phyloP scores from a whole-genome alignment of 73 alveolate species.

The Tetrahymena thermophila region DNA sequence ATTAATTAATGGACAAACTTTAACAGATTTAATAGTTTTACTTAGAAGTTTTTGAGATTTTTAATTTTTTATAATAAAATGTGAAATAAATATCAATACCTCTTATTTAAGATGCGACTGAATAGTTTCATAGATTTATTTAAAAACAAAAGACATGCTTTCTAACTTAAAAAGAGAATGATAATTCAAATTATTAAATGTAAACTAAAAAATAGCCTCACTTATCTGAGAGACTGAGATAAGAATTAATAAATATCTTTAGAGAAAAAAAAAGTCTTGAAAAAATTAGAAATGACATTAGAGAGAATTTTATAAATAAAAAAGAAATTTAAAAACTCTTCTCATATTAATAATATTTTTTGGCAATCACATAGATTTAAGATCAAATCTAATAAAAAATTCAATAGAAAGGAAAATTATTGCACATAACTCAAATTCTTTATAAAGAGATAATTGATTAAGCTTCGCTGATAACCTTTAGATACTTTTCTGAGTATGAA shows the following conservation, averaged over 20 bases:
- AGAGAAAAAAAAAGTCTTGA: background rate
- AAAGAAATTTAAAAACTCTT: background rate
- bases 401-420: too few species aligned
- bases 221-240: background rate
- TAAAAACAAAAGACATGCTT: background rate
- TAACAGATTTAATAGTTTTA: background rate
- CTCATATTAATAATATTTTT: background rate
- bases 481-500: too few species aligned
- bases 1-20: background rate
- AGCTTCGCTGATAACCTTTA: too few species aligned
- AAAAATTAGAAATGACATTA: background rate
- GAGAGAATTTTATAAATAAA: background rate
- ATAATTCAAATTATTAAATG: background rate
- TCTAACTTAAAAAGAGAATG: background rate
- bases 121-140: background rate
- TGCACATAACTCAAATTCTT: too few species aligned
- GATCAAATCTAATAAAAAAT: background rate
- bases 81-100: background rate
- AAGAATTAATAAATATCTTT: background rate
- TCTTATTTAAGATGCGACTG: background rate
- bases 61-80: background rate
- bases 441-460: too few species aligned
- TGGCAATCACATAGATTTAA: background rate
- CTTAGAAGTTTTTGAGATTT: background rate
- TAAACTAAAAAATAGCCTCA: background rate